Evolutionary conservation across 768 basidiomycete species (phyloP), one percentile per base, ranked within the genome.

Genomic region (Leccinum uliginosum): DNA sequence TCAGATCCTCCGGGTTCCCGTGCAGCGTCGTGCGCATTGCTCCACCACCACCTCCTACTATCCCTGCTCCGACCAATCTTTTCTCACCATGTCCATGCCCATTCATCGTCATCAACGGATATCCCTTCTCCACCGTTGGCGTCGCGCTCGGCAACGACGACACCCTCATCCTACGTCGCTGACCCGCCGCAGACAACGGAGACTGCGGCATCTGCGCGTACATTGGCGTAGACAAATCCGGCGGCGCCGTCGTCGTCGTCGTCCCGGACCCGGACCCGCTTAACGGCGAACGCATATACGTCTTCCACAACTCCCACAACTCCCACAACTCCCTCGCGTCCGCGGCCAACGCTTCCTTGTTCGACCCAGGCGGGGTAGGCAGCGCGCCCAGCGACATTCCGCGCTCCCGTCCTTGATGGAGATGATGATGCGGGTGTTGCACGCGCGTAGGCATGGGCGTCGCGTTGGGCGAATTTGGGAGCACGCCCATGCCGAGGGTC

Each of bases 121-220:
- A 61, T 0, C 55, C 55, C 29, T 61, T 62, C 35, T 68, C 68
- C 32, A 66, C 67, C 24, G 81, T 76, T 0, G 88, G 87, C 3
- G 87, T 89, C 71, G 85, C 83, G 62, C 81, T 85, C 8, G 88
- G 88, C 43, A 90, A 66, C n/a, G 84, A 86, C 29, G 83, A 76
- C 6, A 89, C 86, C 17, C 87, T 75, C 27, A 76, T 76, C 8
- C 86, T 75, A 38, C 83, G 62, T 8, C 71, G 66, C 51, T 68
- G 66, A 29, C 64, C 53, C 19, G 62, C 38, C n/a, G 38, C n/a
- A n/a, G 38, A 38, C 38, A 38, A 51, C 0, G 71, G 71, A 4
- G 71, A 73, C 27, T 69, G 66, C 10, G 73, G 63, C 56, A 67
- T 57, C 30, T 55, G 62, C 6, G 54, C 26, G 3, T 64, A 15